Conservation (phyloP, 169 alveolate species). For the Cryptosporidium canis region DNA sequence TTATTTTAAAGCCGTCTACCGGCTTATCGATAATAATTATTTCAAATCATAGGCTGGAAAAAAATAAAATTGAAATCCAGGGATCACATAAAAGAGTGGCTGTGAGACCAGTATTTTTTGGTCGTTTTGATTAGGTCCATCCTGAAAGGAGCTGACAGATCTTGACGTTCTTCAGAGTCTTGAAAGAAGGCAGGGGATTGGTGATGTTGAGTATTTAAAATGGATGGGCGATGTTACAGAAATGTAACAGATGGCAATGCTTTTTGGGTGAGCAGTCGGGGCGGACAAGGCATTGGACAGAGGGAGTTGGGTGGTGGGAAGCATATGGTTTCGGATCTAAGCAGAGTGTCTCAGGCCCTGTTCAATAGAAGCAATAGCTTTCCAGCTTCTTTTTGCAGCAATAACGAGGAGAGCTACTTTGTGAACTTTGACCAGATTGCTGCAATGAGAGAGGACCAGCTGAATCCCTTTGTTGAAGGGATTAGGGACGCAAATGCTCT, state of each 20-base stretch:
- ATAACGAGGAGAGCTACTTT: constrained; percentile 60
- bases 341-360: not conserved
- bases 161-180: not conserved
- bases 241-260: not conserved
- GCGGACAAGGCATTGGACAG: not conserved
- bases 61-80: not conserved
- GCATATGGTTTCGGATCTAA: not conserved
- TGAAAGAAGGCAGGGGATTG: not conserved
- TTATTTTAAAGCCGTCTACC: constrained; percentile 10
- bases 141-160: not conserved
- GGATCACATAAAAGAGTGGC: not conserved
- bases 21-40: not conserved
- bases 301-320: not conserved
- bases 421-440: constrained; percentile 47
- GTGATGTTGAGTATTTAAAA: constrained; percentile 10
- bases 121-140: not conserved
- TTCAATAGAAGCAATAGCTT: constrained; percentile 66
- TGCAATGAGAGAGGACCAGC: constrained; percentile 28
- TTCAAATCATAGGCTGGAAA: not conserved
- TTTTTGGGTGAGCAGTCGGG: not conserved
- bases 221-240: constrained; percentile 18
- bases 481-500: not conserved
- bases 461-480: constrained; percentile 5
- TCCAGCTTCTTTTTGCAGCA: constrained; percentile 16
- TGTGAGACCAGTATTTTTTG: not conserved